phyloP scores from a whole-genome alignment of 2,329 filamentous ascomycete species.

The Botryotinia narcissicola region DNA sequence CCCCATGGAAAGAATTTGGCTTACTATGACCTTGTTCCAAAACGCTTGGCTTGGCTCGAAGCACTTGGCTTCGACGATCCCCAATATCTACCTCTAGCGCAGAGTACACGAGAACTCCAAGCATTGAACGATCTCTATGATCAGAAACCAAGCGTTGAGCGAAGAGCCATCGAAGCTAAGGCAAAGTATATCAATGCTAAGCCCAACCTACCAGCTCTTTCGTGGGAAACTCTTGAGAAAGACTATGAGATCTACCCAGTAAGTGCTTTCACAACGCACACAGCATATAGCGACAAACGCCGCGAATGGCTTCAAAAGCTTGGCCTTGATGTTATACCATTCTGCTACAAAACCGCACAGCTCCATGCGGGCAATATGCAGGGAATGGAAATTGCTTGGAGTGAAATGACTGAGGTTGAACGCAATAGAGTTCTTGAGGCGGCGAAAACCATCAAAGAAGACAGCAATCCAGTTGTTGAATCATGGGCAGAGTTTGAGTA shows the following conservation, averaged over 20 bases:
- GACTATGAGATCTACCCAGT: conserved; percentile 5
- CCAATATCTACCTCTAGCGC: not conserved
- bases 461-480: not conserved
- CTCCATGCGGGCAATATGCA: not conserved
- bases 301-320: not conserved
- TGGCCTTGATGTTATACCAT: not conserved
- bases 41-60: not conserved
- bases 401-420: not conserved
- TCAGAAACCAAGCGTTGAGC: not conserved
- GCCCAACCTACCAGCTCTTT: not conserved
- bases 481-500: not conserved
- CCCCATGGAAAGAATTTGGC: not conserved
- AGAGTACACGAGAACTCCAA: not conserved
- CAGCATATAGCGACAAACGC: not conserved
- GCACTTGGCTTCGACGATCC: not conserved
- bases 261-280: not conserved
- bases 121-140: conserved; percentile 1
- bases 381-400: not conserved
- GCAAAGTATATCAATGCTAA: not conserved
- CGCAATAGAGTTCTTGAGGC: not conserved
- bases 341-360: not conserved
- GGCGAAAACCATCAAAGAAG: not conserved
- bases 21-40: not conserved
- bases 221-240: not conserved
- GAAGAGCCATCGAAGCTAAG: conserved; percentile 8